Conservation (phyloP, 1,284 basidiomycete species). For the Lignosus rhinocerotis region DNA sequence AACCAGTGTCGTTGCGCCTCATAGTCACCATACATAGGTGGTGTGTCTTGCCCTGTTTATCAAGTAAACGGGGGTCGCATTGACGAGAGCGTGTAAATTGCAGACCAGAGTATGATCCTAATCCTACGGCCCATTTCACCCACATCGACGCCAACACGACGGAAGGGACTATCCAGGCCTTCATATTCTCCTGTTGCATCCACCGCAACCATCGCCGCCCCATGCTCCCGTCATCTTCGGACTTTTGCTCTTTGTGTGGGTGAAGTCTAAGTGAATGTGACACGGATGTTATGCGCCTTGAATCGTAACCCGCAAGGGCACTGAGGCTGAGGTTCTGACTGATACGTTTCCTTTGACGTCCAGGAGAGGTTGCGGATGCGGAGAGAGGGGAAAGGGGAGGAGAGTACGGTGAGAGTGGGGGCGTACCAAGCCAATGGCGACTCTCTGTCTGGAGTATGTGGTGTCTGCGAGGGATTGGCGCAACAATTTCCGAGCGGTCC, state of each 20-base stretch:
- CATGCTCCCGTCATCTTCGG: constrained; percentile 45
- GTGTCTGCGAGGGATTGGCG: constrained; percentile 34
- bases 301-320: constrained; percentile 37
- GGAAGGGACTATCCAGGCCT: constrained; percentile 55
- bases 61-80: constrained; percentile 6
- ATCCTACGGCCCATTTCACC: constrained; percentile 67
- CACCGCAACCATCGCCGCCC: constrained; percentile 68
- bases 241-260: constrained; percentile 19
- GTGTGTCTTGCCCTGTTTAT: constrained; percentile 58
- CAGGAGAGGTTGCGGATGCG: constrained; percentile 17
- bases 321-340: constrained; percentile 37
- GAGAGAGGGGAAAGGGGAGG: constrained; percentile 30
- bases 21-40: constrained; percentile 89
- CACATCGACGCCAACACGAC: constrained; percentile 53
- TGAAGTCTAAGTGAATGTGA: constrained; percentile 18
- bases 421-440: constrained; percentile 33
- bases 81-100: constrained; percentile 17
- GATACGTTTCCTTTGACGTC: constrained; percentile 14
- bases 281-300: constrained; percentile 18
- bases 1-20: constrained; percentile 96
- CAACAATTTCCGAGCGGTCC: constrained; percentile 29
- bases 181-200: constrained; percentile 73
- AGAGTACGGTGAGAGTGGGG: constrained; percentile 30
- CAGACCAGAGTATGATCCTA: constrained; percentile 84
- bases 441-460: constrained; percentile 33